A percentile compares a stretch with the other conserved stretches of the same genome.
phyloP scores from a whole-genome alignment of 1,139 yeast genomes.

The Suhomyces coccinellae region DNA sequence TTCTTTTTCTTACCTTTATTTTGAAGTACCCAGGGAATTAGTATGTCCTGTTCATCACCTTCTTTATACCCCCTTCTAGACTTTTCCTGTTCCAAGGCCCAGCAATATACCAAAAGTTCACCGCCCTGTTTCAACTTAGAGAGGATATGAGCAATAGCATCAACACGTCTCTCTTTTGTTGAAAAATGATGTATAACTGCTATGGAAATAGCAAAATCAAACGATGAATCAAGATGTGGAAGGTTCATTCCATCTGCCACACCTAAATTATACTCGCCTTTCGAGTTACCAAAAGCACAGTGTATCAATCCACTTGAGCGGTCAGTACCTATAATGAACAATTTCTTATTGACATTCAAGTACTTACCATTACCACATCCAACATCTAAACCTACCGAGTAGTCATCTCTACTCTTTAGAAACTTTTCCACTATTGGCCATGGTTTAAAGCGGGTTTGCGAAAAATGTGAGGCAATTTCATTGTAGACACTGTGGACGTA shows the following conservation, averaged over 20 bases:
- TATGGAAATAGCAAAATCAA: constrained; percentile 91
- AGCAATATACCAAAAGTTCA: constrained; percentile 77
- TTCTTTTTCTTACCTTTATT: constrained; percentile 36
- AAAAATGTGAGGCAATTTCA: constrained; percentile 88
- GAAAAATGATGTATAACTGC: constrained; percentile 97
- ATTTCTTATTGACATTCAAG: constrained; percentile 63
- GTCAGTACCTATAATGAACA: constrained; percentile 81
- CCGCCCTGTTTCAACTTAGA: constrained; percentile 61
- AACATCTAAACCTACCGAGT: constrained; percentile 60
- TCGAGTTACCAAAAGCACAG: constrained; percentile 61
- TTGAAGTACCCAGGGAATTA: constrained; percentile 92
- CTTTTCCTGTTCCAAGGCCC: constrained; percentile 93
- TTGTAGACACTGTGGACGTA: constrained; percentile 90
- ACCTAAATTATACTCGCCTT: constrained; percentile 39
- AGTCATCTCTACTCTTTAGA: constrained; percentile 37
- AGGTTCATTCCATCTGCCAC: constrained; percentile 75
- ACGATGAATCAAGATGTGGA: constrained; percentile 60
- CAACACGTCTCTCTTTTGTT: constrained; percentile 73
- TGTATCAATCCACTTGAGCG: constrained; percentile 72
- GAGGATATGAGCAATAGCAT: constrained; percentile 70
- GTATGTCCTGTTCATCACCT: constrained; percentile 88
- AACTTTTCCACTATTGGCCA: constrained; percentile 94
- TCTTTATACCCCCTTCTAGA: constrained; percentile 86
- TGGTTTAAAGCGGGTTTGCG: constrained; percentile 91
- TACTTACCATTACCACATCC: constrained; percentile 99